Conservation (phyloP, 768 basidiomycete species). For the Hygrocybe coccinea region DNA sequence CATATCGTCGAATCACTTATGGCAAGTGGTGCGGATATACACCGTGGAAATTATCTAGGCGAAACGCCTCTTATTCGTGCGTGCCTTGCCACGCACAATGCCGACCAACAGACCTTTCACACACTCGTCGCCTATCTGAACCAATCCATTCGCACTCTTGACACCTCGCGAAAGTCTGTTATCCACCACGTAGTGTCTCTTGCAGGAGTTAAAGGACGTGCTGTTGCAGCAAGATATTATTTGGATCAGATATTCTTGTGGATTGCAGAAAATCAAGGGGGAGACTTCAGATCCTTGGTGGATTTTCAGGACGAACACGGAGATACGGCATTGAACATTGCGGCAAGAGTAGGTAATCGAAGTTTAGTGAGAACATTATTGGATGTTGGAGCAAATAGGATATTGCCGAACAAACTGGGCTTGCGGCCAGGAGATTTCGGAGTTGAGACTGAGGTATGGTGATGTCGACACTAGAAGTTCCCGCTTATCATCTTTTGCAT, state of each 20-base stretch:
- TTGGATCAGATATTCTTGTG: slow-evolving; percentile 84
- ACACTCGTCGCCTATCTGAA: slow-evolving; percentile 59
- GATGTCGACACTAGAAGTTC: neutral
- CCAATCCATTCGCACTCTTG: slow-evolving; percentile 79
- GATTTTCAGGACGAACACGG: slow-evolving; percentile 94
- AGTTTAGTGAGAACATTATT: slow-evolving; percentile 80
- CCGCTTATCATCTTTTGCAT: neutral
- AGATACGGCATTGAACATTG: slow-evolving; percentile 93
- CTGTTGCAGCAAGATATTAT: slow-evolving; percentile 81
- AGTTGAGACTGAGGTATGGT: slow-evolving; percentile 78
- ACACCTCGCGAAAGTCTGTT: slow-evolving; percentile 79
- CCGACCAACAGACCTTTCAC: slow-evolving; percentile 71
- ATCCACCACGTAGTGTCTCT: slow-evolving; percentile 88
- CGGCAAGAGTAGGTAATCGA: slow-evolving; percentile 88
- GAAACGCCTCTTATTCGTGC: slow-evolving; percentile 94
- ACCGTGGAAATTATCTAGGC: slow-evolving; percentile 88
- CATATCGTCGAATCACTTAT: slow-evolving; percentile 67
- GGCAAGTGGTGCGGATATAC: slow-evolving; percentile 74
- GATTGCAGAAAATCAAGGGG: slow-evolving; percentile 73
- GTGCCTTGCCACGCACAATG: slow-evolving; percentile 82
- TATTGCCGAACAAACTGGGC: slow-evolving; percentile 87
- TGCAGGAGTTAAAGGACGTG: slow-evolving; percentile 88
- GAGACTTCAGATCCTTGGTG: slow-evolving; percentile 73
- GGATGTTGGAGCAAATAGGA: slow-evolving; percentile 89
- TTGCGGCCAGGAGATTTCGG: slow-evolving; percentile 93